Base-by-base conservation (phyloP, 805 yeast genomes). In the Saccharomyces kudriavzevii region DNA sequence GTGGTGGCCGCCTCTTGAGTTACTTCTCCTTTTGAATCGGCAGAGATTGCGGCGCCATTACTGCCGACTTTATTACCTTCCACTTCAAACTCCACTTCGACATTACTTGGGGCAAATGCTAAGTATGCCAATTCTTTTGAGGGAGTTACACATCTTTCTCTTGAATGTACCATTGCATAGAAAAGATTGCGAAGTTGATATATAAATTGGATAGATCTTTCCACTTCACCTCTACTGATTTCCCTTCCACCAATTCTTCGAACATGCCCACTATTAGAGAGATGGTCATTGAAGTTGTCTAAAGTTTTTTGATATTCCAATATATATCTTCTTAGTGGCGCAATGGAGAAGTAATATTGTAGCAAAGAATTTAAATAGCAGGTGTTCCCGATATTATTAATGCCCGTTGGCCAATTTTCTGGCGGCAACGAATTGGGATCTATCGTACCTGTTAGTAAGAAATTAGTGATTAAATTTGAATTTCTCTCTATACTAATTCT, bases 341-440 rank as follows among this genome's bases (percentile, higher is more conserved):
- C 80, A 47, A 94, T 81, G 5, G 89, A 86, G 72, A 90, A 94
- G 68, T 89, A 92, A 64, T 86, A 92, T 66, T 92, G 99, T 45
- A 92, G 72, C 49, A 94, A 74, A 0, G 98, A 92, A 67, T 94
- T 92, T 68, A 94, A 74, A 61, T 91, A 91, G 69, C 99, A 94
- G 0, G 99, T 92, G 66, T 94, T 94, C 25, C 99, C 99, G 57
- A 90, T 91, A 66, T 94, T 94, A 69, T 86, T 88, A 64, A 94
- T 76, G 0, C 99, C 99, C 3, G 89, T 88, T 0, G 99, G 99
- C 81, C 92, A 84, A 49, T 80, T 78, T 14, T 79, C 83, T 0
- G 82, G 79, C 0, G 90, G 84, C 20, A 87, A 68, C 1, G 78
- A 68, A 9, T 77, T 70, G 4, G 82, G 78, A 64, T 85, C 88